A percentile compares a stretch with the other conserved stretches of the same genome.
These are phyloP conservation scores for Kingdonia uniflora DNA, from an alignment of 164 flowering plant species.

Conservation along the genomic window DNA sequence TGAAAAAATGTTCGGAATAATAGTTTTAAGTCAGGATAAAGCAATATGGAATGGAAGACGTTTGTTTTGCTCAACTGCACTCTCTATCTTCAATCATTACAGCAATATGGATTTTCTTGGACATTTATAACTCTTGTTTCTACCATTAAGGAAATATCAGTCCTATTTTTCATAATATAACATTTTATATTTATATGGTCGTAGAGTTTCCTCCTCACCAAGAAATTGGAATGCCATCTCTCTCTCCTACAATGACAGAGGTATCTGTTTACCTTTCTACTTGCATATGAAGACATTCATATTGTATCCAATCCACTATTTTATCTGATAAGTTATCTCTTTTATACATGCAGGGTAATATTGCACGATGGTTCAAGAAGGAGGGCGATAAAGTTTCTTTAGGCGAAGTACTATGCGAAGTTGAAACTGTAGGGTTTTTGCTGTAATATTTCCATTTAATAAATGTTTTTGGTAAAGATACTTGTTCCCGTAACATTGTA, in stretches of 20 bases:
- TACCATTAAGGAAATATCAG: neutral
- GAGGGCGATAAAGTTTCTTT: conserved; percentile 86
- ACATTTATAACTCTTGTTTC: neutral
- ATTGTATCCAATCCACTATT: neutral
- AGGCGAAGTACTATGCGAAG: conserved; percentile 98
- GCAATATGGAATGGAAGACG: too few relatives aligned
- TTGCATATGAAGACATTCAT: neutral
- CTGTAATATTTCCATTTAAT: neutral
- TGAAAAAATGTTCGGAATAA: too few relatives aligned
- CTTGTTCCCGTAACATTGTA: conserved; percentile 1
- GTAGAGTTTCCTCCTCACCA: conserved; percentile 93
- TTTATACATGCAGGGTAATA: conserved; percentile 58
- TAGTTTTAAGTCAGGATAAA: too few relatives aligned
- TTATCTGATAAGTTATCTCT: neutral
- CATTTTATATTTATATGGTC: conserved; percentile 6
- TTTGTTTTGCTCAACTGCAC: too few relatives aligned
- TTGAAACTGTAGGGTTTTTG: conserved; percentile 70
- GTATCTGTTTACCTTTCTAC: conserved; percentile 23
- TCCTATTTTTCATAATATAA: neutral
- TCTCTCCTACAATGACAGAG: conserved; percentile 98
- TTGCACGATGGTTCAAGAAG: conserved; percentile 95
- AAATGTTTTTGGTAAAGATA: neutral
- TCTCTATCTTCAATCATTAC: too few relatives aligned
- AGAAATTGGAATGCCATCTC: conserved; percentile 99
- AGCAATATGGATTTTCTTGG: neutral